phyloP scores from a whole-genome alignment of 352 stramenopile genomes.

The Peronospora farinosa region DNA sequence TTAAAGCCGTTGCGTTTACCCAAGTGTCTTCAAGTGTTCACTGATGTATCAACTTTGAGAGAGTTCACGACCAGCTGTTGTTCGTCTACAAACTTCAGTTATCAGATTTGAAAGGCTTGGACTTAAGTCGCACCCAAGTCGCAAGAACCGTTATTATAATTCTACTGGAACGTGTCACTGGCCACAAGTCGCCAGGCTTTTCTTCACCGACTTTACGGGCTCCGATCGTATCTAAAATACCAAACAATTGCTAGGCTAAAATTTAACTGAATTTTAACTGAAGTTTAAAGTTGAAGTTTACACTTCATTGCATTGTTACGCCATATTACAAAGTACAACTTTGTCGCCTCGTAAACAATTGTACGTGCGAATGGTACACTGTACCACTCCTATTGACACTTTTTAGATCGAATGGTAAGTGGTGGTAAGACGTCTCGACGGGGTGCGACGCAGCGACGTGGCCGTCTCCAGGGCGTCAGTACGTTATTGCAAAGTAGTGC shows the following conservation, averaged over 20 bases:
- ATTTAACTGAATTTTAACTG: not conserved
- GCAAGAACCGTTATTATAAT: constrained; percentile 10
- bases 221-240: not conserved
- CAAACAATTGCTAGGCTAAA: no score
- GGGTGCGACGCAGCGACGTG: constrained; percentile 23
- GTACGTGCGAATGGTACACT: not conserved
- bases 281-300: not conserved
- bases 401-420: constrained; percentile 51
- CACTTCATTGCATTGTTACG: not conserved
- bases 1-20: constrained; percentile 9
- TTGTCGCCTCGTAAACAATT: no score
- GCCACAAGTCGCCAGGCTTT: not conserved
- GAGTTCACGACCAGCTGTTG: not conserved
- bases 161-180: constrained; percentile 1
- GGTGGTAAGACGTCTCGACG: constrained; percentile 42
- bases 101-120: constrained; percentile 1
- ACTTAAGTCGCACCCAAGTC: not conserved
- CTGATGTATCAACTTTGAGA: constrained; percentile 7
- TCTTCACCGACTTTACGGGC: constrained; percentile 1
- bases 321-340: not conserved
- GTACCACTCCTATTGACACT: not conserved
- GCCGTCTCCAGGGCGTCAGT: constrained; percentile 5
- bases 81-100: constrained; percentile 8
- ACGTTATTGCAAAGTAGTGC: constrained; percentile 12
- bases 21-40: constrained; percentile 21